Conservation (phyloP, 306 rosid genomes). For the Herpetospermum pedunculosum region DNA sequence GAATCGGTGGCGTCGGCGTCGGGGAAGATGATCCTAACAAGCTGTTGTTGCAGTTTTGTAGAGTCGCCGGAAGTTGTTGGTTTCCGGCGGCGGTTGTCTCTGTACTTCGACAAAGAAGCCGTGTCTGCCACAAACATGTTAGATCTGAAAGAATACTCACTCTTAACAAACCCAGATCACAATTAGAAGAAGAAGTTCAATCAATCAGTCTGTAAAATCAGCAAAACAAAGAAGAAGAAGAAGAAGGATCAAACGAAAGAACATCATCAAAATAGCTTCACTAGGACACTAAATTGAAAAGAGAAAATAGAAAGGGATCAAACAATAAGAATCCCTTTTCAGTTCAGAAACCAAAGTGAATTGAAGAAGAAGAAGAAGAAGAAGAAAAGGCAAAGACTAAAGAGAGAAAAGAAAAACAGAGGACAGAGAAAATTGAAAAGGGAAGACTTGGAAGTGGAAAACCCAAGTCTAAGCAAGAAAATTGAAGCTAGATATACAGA, state of each 20-base stretch:
- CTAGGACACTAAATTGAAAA: not conserved
- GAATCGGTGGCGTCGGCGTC: constrained; percentile 75
- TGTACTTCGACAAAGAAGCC: constrained; percentile 18
- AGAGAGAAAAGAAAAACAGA: too few relatives aligned
- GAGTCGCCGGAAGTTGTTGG: not conserved
- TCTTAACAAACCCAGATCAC: not conserved
- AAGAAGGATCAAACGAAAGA: not conserved
- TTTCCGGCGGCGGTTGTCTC: constrained; percentile 8
- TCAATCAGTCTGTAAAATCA: not conserved
- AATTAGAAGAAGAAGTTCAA: not conserved
- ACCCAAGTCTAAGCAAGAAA: not conserved
- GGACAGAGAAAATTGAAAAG: not conserved
- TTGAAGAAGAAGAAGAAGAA: too few relatives aligned
- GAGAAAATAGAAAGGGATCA: constrained; percentile 10
- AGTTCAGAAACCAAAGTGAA: not conserved
- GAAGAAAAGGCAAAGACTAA: too few relatives aligned
- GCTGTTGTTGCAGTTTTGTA: constrained; percentile 15
- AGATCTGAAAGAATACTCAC: not conserved
- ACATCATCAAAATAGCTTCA: not conserved
- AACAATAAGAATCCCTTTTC: not conserved
- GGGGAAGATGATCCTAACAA: constrained; percentile 54
- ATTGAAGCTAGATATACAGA: too few relatives aligned
- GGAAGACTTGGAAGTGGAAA: not conserved
- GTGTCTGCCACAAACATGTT: not conserved
- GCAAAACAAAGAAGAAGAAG: not conserved